Evolutionary conservation across 1,284 basidiomycete species (phyloP).

Genomic region (Phenoliferia sp.): DNA sequence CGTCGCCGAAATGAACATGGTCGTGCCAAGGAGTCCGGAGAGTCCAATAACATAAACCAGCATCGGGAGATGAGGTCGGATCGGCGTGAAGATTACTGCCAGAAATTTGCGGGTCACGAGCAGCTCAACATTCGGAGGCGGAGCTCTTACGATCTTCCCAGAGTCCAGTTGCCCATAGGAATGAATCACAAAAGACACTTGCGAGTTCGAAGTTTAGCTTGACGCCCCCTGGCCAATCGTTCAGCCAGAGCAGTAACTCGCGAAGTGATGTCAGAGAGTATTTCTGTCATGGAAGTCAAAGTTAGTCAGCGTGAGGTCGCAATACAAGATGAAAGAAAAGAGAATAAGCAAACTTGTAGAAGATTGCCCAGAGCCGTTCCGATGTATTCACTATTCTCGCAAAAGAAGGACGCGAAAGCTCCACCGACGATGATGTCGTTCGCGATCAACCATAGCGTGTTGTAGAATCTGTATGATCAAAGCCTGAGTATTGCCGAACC

Average conservation of each 20-base stretch:
- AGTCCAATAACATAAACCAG: slow-evolving; percentile 54
- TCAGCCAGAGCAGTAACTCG: slow-evolving; percentile 69
- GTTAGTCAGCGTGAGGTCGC: background rate
- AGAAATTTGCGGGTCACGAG: background rate
- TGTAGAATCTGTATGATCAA: slow-evolving; percentile 66
- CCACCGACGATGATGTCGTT: slow-evolving; percentile 83
- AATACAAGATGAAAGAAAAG: too few species aligned
- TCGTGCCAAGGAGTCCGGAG: slow-evolving; percentile 60
- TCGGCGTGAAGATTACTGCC: slow-evolving; percentile 9
- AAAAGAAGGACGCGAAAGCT: slow-evolving; percentile 62
- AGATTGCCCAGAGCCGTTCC: slow-evolving; percentile 9
- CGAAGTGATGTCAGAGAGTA: slow-evolving; percentile 46
- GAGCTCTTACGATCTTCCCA: slow-evolving; percentile 61
- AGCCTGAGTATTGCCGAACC: background rate
- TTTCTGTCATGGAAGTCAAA: background rate
- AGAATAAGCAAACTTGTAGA: slow-evolving; percentile 36
- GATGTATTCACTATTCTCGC: slow-evolving; percentile 51
- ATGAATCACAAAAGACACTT: slow-evolving; percentile 67
- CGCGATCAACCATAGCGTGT: slow-evolving; percentile 80
- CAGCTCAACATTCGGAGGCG: background rate
- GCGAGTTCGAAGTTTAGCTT: slow-evolving; percentile 89
- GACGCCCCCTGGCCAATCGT: slow-evolving; percentile 90
- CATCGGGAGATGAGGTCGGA: slow-evolving; percentile 49
- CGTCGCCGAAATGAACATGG: slow-evolving; percentile 61
- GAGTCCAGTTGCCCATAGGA: slow-evolving; percentile 57